Percentiles rank a stretch among this genome's conserved stretches.
phyloP scores from a whole-genome alignment of 805 yeast species.

The Metschnikowia dekortorum region DNA sequence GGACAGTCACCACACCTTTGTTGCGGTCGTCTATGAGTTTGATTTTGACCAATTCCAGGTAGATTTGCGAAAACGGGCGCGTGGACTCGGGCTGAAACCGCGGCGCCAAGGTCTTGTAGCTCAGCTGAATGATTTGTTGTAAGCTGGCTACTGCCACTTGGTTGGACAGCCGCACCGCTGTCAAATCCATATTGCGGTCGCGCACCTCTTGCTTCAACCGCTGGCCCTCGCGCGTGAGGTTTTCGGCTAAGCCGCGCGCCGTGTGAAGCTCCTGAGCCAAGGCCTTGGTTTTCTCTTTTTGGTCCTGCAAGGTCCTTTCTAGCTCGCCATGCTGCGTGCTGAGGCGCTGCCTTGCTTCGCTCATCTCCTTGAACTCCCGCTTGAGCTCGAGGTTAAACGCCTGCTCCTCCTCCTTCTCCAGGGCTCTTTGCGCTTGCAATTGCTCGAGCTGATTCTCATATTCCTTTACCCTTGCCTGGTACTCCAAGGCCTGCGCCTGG shows the following conservation, averaged over 20 bases:
- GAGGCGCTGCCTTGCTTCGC: background rate
- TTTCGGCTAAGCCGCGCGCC: background rate
- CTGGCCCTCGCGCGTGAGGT: background rate
- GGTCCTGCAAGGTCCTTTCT: background rate
- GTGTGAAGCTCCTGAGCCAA: background rate
- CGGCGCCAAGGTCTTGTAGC: slow-evolving; percentile 10
- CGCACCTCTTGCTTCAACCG: background rate
- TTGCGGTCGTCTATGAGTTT: slow-evolving; percentile 3
- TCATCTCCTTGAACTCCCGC: slow-evolving; percentile 2
- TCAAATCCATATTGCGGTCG: background rate
- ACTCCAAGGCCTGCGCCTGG: background rate
- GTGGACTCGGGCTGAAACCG: slow-evolving; percentile 12
- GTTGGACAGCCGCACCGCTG: slow-evolving; percentile 8
- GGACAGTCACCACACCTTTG: slow-evolving; percentile 3
- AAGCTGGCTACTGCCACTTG: slow-evolving; percentile 7
- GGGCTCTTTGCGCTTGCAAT: background rate
- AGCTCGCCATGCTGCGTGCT: background rate
- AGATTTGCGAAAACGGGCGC: slow-evolving; percentile 9
- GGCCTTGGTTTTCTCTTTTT: background rate
- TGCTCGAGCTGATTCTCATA: background rate
- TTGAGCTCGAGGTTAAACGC: slow-evolving; percentile 1
- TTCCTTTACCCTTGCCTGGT: background rate
- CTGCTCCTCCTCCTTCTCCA: background rate
- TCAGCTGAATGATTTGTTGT: slow-evolving; percentile 8
- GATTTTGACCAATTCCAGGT: slow-evolving; percentile 6